Percentiles rank a stretch among this genome's conserved stretches.
Evolutionary conservation across 139 green algal species (phyloP).

Genomic region (Zygnema cylindricum): DNA sequence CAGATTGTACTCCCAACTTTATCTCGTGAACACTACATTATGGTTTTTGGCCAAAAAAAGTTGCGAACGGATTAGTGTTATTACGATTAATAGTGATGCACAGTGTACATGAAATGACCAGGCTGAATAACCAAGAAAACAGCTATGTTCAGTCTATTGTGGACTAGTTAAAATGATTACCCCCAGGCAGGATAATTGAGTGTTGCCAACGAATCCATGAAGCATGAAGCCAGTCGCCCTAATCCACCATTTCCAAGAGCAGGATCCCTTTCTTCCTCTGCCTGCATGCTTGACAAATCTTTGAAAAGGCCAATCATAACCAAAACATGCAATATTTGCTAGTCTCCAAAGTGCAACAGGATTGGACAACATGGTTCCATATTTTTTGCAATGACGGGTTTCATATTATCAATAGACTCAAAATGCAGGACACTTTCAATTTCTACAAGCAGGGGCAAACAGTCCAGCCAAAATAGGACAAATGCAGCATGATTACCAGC

Average conservation of each 20-base stretch:
- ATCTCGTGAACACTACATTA: background rate
- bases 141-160: too few species aligned
- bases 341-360: background rate
- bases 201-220: conserved; percentile 97
- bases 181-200: conserved; percentile 93
- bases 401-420: too few species aligned
- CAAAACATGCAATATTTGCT: background rate
- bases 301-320: background rate
- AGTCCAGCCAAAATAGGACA: too few species aligned
- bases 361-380: background rate
- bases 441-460: too few species aligned
- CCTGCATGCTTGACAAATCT: background rate
- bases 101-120: background rate
- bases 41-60: too few species aligned
- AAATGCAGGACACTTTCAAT: too few species aligned
- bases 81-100: conserved; percentile 1
- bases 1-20: too few species aligned
- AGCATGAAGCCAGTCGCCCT: conserved; percentile 95
- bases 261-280: conserved; percentile 80
- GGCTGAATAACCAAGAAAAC: background rate
- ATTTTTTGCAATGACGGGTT: too few species aligned
- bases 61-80: too few species aligned
- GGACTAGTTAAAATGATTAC: conserved; percentile 20
- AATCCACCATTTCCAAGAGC: conserved; percentile 98
- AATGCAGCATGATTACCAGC: too few species aligned